phyloP scores from a whole-genome alignment of 1,139 yeast genomes.

The Hemisphaericaspora xylofermentans region DNA sequence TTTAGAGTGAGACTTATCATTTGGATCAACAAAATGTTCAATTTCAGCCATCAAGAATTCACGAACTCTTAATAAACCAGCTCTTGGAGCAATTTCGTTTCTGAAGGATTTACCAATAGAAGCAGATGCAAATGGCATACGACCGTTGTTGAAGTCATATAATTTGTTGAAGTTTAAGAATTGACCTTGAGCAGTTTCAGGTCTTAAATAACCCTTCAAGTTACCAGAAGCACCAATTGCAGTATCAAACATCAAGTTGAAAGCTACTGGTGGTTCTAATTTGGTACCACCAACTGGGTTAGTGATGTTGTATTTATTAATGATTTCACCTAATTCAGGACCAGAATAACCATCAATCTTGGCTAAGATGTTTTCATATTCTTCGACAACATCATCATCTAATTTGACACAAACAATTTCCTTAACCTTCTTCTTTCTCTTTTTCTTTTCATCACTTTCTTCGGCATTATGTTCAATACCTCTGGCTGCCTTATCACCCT shows the following conservation, averaged over 20 bases:
- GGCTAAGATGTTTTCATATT: constrained; percentile 84
- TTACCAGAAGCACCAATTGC: constrained; percentile 99
- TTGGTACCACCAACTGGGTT: constrained; percentile 89
- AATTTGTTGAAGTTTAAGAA: constrained; percentile 92
- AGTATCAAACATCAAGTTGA: constrained; percentile 98
- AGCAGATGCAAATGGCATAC: constrained; percentile 99
- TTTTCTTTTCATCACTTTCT: constrained; percentile 68
- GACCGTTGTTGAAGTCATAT: constrained; percentile 90
- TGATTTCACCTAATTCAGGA: constrained; percentile 84
- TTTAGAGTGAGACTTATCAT: constrained; percentile 75
- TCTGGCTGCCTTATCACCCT: constrained; percentile 95
- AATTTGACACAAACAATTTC: constrained; percentile 86
- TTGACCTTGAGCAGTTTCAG: constrained; percentile 99
- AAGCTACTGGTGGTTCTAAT: constrained; percentile 88
- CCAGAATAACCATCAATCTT: constrained; percentile 96
- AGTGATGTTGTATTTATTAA: constrained; percentile 74
- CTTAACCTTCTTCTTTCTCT: constrained; percentile 97
- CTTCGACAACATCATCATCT: constrained; percentile 73
- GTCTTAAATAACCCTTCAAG: constrained; percentile 92
- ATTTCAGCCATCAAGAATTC: constrained; percentile 99
- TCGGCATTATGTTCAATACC: constrained; percentile 59
- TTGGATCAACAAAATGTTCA: constrained; percentile 97
- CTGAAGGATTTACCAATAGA: constrained; percentile 98
- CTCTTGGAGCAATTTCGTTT: constrained; percentile 97
- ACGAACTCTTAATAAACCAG: constrained; percentile 95